Base-by-base conservation (phyloP, 2,329 filamentous ascomycete genomes). In the Colletotrichum viniferum region DNA sequence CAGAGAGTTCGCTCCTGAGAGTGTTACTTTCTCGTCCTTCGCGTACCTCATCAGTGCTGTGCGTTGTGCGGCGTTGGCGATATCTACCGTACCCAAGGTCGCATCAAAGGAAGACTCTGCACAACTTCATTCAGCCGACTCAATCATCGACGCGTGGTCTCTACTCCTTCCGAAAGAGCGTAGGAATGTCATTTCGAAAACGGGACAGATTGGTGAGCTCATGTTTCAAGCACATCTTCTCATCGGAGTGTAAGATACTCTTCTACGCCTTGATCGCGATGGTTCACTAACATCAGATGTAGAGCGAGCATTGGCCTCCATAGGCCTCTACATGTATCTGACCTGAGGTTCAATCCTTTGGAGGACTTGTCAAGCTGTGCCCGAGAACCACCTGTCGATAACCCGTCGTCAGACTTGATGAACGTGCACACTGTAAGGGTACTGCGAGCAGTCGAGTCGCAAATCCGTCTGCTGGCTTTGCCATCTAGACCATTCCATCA, bases 1-100 rank as follows among this genome's bases (percentile, higher is more conserved):
- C 18, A 87, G 92, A 32, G 88, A 92, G 38, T 93, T 94, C 74
- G 85, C 87, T 2, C 85, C 89, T 16, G 88, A 91, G 12, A 84
- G 87, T 6, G 65, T 36, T 82, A 86, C 86, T 3, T 94, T 92
- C 80, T 93, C 92, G 0, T 94, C 92, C 1, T 93, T 90, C 79
- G 88, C 90, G 30, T 94, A 94, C 79, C 88, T 92, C 3, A 91
- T 94, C 61, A 92, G 94, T 73, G 91, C 92, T 0, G 86, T 91
- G 8, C 88, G 91, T 3, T 79, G 78, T 60, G 77, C 79, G 9
- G 77, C 79, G 0, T 66, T 74, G 21, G 80, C 79, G 2, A 82
- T 85, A 58, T 79, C 79, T 0, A 77, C 77, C 3, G 77, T 77
- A 0, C 79, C 81, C 2, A 77, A 79, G 12, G 43, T 74, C 3